A percentile compares a stretch with the other conserved stretches of the same genome.
Conservation (phyloP, 306 rosid genomes). For the Lathyrus sativus region DNA sequence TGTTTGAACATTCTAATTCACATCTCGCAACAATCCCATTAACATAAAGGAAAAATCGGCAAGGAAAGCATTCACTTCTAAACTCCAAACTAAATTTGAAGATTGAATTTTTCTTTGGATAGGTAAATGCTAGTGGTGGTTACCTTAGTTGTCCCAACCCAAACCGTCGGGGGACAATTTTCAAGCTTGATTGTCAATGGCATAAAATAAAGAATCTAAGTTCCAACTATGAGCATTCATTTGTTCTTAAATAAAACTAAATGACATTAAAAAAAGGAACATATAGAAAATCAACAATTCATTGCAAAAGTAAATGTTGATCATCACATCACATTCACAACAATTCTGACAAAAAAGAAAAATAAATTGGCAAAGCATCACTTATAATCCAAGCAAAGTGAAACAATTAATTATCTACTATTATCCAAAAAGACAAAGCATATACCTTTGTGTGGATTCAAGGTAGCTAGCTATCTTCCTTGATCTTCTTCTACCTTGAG, state of each 20-base stretch:
- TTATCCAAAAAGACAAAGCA: constrained; percentile 53
- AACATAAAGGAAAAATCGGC: neutral
- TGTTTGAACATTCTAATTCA: neutral
- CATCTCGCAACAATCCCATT: neutral
- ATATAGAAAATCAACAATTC: constrained; percentile 38
- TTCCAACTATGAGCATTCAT: no score
- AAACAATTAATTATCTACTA: constrained; percentile 44
- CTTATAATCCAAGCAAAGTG: constrained; percentile 80
- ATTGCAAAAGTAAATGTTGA: constrained; percentile 38
- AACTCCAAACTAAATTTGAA: no score
- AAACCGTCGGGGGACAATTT: no score
- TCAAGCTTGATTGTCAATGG: neutral
- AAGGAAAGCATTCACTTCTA: no score
- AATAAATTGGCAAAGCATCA: constrained; percentile 64
- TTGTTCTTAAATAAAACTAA: no score
- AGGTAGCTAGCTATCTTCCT: constrained; percentile 59
- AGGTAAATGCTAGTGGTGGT: neutral
- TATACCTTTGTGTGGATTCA: constrained; percentile 70
- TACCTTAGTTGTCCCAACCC: neutral
- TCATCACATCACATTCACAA: constrained; percentile 39
- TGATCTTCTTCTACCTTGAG: constrained; percentile 71
- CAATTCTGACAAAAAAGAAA: constrained; percentile 33
- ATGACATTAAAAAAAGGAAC: no score
- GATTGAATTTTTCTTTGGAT: neutral
- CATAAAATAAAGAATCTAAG: no score